Evolutionary conservation across 2,329 filamentous ascomycete species (phyloP).

Genomic region (Albophoma yamanashiensis): DNA sequence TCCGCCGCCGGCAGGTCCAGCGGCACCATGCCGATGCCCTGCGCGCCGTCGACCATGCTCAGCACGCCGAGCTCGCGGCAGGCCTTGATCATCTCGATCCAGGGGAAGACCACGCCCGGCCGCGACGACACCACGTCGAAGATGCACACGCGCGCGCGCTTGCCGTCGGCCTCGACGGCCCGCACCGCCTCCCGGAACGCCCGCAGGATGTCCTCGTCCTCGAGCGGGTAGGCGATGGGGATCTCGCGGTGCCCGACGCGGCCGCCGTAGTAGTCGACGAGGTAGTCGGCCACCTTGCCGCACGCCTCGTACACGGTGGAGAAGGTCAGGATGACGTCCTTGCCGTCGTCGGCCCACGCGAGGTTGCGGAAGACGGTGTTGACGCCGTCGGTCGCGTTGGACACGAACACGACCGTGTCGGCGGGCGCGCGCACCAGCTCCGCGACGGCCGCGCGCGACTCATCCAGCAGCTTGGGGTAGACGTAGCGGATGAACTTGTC

Average conservation of each 20-base stretch:
- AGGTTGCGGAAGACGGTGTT: conserved; percentile 76
- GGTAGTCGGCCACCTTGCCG: conserved; percentile 58
- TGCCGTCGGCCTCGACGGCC: conserved; percentile 40
- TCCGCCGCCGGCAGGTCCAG: conserved; percentile 57
- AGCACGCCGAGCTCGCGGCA: conserved; percentile 60
- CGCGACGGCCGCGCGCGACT: conserved; percentile 58
- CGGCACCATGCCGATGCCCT: conserved; percentile 69
- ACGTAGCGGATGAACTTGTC: conserved; percentile 69
- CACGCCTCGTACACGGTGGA: conserved; percentile 70
- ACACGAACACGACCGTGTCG: conserved; percentile 62
- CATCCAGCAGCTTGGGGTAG: conserved; percentile 51
- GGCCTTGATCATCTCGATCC: conserved; percentile 50
- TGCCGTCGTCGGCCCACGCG: conserved; percentile 53
- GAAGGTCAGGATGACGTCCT: conserved; percentile 73
- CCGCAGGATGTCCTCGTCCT: conserved; percentile 54
- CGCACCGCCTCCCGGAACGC: conserved; percentile 50
- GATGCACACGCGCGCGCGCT: conserved; percentile 50
- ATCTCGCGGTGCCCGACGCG: conserved; percentile 41
- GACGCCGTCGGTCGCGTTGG: conserved; percentile 69
- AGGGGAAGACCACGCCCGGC: conserved; percentile 73
- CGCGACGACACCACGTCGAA: conserved; percentile 75
- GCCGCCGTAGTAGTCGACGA: conserved; percentile 53
- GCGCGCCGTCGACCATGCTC: conserved; percentile 74
- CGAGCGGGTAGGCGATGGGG: conserved; percentile 54
- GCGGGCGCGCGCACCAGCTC: conserved; percentile 53